These are phyloP conservation scores for Pseudocercospora eumusae DNA, from an alignment of 2,329 filamentous ascomycete genomes.

Conservation along the genomic window DNA sequence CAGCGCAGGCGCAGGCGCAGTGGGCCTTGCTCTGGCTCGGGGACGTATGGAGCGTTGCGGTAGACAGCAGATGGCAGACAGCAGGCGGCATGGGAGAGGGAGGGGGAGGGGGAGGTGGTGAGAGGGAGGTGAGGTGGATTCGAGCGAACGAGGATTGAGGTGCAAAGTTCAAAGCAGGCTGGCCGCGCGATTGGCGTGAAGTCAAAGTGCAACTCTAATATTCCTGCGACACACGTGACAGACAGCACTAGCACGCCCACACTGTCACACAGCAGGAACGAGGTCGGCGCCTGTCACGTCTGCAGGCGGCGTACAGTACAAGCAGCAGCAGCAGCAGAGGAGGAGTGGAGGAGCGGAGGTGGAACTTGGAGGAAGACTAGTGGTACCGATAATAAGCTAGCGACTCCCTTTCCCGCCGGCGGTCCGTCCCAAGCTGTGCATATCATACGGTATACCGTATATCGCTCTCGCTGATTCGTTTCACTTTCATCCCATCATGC, in stretches of 20 bases:
- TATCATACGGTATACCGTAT: too few species aligned
- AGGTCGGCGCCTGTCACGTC: background rate
- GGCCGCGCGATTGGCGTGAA: background rate
- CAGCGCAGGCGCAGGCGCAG: slow-evolving; percentile 8
- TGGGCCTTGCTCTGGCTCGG: slow-evolving; percentile 6
- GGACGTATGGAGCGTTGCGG: slow-evolving; percentile 8
- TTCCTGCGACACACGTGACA: background rate
- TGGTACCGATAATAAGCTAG: slow-evolving; percentile 3
- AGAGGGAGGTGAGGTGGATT: background rate
- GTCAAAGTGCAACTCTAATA: slow-evolving; percentile 1
- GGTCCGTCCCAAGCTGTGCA: background rate
- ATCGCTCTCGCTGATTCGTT: background rate
- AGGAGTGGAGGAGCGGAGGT: too few species aligned
- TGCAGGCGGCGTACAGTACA: background rate
- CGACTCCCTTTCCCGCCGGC: background rate
- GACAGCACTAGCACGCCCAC: too few species aligned
- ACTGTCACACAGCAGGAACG: background rate
- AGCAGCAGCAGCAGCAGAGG: too few species aligned
- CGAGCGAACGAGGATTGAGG: background rate
- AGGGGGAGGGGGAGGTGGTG: slow-evolving; percentile 1
- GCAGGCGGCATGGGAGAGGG: slow-evolving; percentile 2
- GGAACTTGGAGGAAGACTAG: too few species aligned
- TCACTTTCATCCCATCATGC: background rate
- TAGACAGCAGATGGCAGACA: background rate
- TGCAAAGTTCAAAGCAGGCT: background rate